Base-by-base conservation (phyloP, 2,329 filamentous ascomycete species). In the Xylariaceae sp. region DNA sequence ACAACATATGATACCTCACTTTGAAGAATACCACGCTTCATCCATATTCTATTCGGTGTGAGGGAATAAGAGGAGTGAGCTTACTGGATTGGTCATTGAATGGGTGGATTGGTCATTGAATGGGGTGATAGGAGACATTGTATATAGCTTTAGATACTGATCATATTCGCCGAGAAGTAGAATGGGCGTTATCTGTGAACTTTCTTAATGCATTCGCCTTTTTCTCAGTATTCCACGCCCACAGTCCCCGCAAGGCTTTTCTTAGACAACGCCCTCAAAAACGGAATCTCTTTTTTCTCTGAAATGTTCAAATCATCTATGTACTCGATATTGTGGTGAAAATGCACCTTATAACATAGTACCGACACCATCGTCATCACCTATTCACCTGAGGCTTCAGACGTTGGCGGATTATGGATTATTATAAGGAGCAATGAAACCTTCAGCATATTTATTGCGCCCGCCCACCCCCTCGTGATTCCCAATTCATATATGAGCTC, bases 121-220 rank as follows among this genome's bases (percentile, higher is more conserved):
- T 6, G 15, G 16, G 19, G 26, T 43, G 21, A 19, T 41, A 13
- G 26, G 16, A 18, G n/a, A 9, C 22, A 30, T 41, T 51, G 52
- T 55, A 57, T 53, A 57, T 53, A 49, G 40, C 21, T 49, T 40
- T 36, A 51, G 51, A 29, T 51, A 55, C 16, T 45, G 12, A 40
- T 13, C 39, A 49, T 57, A 53, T n/a, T 41, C 40, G 22, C 29
- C 22, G 18, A 37, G 18, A 22, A 40, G 41, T 39, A 43, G 19
- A 51, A 49, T 51, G 32, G 45, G 46, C 5, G 9, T 22, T 18
- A 9, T 46, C 21, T 18, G 16, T 13, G 10, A 3, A 9, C 2
- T 22, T 26, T 22, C 13, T 15, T 37, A 12, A 1, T 49, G n/a
- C 15, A 7, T 41, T 52, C 13, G 3, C 9, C 7, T 42, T 32